Evolutionary conservation across 139 green algal genomes (phyloP), one percentile per base, ranked within the genome.

Genomic region (Ettlia oleoabundans): DNA sequence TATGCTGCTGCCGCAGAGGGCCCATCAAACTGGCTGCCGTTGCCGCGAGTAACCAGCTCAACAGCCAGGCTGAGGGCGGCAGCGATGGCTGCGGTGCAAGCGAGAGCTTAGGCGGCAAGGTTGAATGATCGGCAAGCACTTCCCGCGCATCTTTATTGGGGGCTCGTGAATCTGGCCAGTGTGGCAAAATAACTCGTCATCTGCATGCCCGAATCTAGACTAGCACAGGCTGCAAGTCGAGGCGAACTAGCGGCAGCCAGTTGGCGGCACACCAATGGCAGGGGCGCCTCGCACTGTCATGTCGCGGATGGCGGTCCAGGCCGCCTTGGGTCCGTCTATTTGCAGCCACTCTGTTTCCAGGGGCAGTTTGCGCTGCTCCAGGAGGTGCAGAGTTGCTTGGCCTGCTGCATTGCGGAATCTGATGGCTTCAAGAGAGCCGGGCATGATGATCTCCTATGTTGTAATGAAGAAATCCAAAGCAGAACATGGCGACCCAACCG

Each of bases 271-370:
- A 80, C 73, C 73, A 38, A 99, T 98, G 3, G 96, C 96, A 0
- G 96, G 96, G 10, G 96, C 96, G 1, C 96, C 96, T 21, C 96
- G 90, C 30, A 99, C 96, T 0, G 93, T 94, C 96, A 99, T 99
- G 62, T 98, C 94, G 35, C 40, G 35, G 80, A 96, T 96, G 7
- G 90, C 91, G 24, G 85, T 68, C 88, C 89, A 96, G 7, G 86
- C 88, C 26, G 83, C 88, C 69, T 95, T 35, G 0, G 85, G 72
- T 18, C 85, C 84, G 0, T 84, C 74, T 4, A 98, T 88, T 2
- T 87, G 53, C 2, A 96, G 43, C 85, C 93, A 98, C 1, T 81
- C 78, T 4, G 58, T 87, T 47, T 96, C 71, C 67, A 90, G 84
- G 0, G 96, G 96, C 62, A 99, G 90, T 53, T 92, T 78, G 2